Base-by-base conservation (phyloP, 768 basidiomycete genomes). In the Heimioporus sp. region DNA sequence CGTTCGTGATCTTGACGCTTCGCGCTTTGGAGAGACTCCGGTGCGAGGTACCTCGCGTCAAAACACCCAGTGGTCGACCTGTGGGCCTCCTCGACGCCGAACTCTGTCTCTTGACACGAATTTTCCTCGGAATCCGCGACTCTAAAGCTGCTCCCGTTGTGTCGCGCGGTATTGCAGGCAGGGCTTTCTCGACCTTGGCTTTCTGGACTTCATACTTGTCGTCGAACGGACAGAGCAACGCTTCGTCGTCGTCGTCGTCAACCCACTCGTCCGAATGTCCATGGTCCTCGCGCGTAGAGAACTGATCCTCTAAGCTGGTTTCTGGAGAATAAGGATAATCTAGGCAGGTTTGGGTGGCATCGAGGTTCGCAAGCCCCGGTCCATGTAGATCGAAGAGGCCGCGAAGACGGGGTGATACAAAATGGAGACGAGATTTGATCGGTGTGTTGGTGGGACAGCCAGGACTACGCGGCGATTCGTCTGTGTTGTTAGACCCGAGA, bases 351-450 rank as follows among this genome's bases (percentile, higher is more conserved):
- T 67, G 68, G 9, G 45, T 52, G 8, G 55, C 43, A 39, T 68
- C 54, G 31, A 52, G 30, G 46, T 67, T 67, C 20, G 42, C 46
- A 20, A 55, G 55, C 4, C 68, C 61, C 2, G 66, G 66, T 17
- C 65, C 66, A 15, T 28, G 63, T 10, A 65, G 31, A 41, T 67
- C 68, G 36, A 68, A 69, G 48, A 68, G 61, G 10, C 68, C 68
- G 13, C 57, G 66, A 38, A 67, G 65, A 37, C 66, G 66, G 28
- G 68, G 68, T 10, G 68, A 58, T 16, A 57, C 34, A 10, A 43
- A 36, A 21, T 46, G 51, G 16, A 65, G 43, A 17, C 55, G 56
- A 43, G 55, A 43, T 35, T 38, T 21, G 21, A 52, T 46, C 0
- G 67, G 67, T 2, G 65, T 67, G 38, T 67, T 64, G 44, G 46